phyloP scores from a whole-genome alignment of 192 early-diverging fungal species.

The Coemansia sp. region DNA sequence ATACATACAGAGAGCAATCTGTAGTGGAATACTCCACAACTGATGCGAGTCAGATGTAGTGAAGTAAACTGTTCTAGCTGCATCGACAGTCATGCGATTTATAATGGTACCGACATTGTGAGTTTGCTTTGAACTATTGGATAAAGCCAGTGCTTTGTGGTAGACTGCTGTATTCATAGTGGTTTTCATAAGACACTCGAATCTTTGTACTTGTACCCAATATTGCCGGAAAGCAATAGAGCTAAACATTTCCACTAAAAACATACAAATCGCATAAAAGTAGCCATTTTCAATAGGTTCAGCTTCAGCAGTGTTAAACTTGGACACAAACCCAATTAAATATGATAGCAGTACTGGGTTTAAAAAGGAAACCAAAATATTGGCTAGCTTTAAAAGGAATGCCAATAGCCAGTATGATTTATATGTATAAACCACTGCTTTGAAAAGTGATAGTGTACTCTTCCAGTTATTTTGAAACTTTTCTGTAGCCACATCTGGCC shows the following conservation, averaged over 20 bases:
- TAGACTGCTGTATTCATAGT: slow-evolving; percentile 4
- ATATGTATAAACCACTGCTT: neutral
- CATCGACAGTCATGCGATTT: slow-evolving; percentile 64
- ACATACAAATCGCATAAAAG: slow-evolving; percentile 25
- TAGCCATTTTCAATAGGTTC: slow-evolving; percentile 20
- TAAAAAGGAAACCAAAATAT: slow-evolving; percentile 70
- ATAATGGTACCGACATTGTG: slow-evolving; percentile 78
- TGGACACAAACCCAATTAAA: slow-evolving; percentile 24
- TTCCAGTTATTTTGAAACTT: slow-evolving; percentile 19
- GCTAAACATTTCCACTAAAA: neutral
- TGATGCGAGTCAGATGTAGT: slow-evolving; percentile 19
- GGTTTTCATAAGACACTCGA: neutral
- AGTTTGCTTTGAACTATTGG: slow-evolving; percentile 56
- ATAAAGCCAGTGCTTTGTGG: slow-evolving; percentile 17
- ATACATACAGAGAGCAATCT: slow-evolving; percentile 8
- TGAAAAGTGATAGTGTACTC: neutral
- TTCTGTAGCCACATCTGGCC: slow-evolving; percentile 2
- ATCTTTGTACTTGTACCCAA: neutral
- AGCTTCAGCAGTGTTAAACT: slow-evolving; percentile 4
- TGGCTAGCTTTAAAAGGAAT: slow-evolving; percentile 66
- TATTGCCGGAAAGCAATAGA: slow-evolving; percentile 6
- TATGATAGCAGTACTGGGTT: slow-evolving; percentile 63
- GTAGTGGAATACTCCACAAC: slow-evolving; percentile 27
- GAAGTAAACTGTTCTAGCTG: slow-evolving; percentile 1
- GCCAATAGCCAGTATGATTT: slow-evolving; percentile 57